Conservation (phyloP, 192 early-diverging fungal genomes). For the Bifiguratus adelaidae region DNA sequence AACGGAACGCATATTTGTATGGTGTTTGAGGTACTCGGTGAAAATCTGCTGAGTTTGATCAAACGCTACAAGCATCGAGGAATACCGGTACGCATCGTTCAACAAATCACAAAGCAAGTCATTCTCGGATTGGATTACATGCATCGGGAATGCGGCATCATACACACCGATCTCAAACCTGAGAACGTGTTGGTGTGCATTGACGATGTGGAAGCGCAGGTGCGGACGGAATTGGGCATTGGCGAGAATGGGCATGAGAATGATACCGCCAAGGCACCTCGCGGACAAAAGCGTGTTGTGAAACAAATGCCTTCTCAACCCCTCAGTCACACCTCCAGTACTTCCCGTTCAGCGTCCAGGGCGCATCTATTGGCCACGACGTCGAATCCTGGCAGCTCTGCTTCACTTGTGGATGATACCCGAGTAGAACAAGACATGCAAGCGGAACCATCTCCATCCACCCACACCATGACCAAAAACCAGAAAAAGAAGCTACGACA, state of each 20-base stretch:
- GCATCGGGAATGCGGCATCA: conserved; percentile 88
- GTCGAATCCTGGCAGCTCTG: background rate
- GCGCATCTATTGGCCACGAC: background rate
- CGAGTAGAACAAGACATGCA: background rate
- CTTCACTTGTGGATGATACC: background rate
- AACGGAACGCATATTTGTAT: conserved; percentile 93
- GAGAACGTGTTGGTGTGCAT: conserved; percentile 96
- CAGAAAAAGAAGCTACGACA: conserved; percentile 27
- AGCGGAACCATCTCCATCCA: conserved; percentile 6
- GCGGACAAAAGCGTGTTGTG: conserved; percentile 4
- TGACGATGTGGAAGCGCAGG: conserved; percentile 71
- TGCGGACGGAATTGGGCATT: conserved; percentile 28
- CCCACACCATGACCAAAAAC: conserved; percentile 21
- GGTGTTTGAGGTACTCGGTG: conserved; percentile 96
- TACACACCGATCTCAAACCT: conserved; percentile 97
- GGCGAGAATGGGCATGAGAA: conserved; percentile 15
- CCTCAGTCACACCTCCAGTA: background rate
- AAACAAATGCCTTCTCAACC: conserved; percentile 17
- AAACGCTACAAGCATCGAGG: conserved; percentile 73
- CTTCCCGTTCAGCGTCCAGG: background rate
- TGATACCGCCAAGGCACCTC: background rate
- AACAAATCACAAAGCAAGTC: conserved; percentile 85
- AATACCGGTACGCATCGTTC: conserved; percentile 78
- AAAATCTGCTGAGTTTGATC: conserved; percentile 87
- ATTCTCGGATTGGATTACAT: conserved; percentile 89